These are phyloP conservation scores for Tagetes patula DNA, from an alignment of 129 eudicot genomes.

Conservation along the genomic window DNA sequence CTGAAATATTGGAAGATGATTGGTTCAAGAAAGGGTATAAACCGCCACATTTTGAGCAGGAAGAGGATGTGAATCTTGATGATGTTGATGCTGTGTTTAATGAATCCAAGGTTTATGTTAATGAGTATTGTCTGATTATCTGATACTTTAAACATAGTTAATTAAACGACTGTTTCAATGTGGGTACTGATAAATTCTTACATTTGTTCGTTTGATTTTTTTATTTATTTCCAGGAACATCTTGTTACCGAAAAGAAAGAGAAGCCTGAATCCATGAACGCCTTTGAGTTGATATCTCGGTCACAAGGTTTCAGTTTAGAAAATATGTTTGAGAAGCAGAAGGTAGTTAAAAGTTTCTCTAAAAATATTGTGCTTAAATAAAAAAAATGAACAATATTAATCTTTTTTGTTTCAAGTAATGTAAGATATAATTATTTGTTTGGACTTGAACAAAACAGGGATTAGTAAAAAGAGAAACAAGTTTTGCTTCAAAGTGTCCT, in stretches of 20 bases:
- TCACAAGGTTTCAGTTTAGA: slow-evolving; percentile 83
- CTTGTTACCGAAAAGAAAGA: slow-evolving; percentile 86
- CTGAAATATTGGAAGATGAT: slow-evolving; percentile 66
- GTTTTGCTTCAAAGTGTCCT: slow-evolving; percentile 76
- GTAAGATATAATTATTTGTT: neutral
- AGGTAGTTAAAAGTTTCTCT: slow-evolving; percentile 39
- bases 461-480: slow-evolving; percentile 68
- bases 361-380: neutral
- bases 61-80: slow-evolving; percentile 70
- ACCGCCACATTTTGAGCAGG: slow-evolving; percentile 73
- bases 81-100: slow-evolving; percentile 88
- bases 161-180: slow-evolving; percentile 2
- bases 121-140: neutral
- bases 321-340: slow-evolving; percentile 70
- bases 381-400: neutral
- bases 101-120: slow-evolving; percentile 56
- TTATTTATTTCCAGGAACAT: slow-evolving; percentile 55
- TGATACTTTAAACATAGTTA: neutral
- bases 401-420: neutral
- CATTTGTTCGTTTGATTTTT: neutral
- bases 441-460: slow-evolving; percentile 44
- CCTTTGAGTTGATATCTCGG: slow-evolving; percentile 85
- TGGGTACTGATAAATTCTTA: neutral
- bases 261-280: slow-evolving; percentile 95
- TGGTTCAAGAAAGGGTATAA: slow-evolving; percentile 85